These are phyloP conservation scores for Hypoxylon sp. DNA, from an alignment of 2,329 filamentous ascomycete genomes.

Conservation along the genomic window DNA sequence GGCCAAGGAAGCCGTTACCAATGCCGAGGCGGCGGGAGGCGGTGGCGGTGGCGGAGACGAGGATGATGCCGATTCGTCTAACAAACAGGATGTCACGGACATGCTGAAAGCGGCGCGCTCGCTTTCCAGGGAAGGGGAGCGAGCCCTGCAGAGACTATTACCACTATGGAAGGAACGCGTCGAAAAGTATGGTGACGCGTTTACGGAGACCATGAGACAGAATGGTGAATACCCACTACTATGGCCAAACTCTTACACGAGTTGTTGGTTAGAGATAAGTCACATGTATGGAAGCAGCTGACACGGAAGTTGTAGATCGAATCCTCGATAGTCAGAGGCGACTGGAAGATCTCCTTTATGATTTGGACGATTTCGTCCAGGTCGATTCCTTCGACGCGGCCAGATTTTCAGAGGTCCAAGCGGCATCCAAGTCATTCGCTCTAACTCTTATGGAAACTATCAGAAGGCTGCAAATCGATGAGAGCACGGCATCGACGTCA, in stretches of 20 bases:
- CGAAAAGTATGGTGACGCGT: slow-evolving; percentile 57
- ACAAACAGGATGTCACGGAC: slow-evolving; percentile 26
- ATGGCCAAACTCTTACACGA: slow-evolving; percentile 2
- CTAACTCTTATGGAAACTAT: slow-evolving; percentile 58
- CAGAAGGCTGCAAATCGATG: slow-evolving; percentile 54
- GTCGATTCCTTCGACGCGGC: slow-evolving; percentile 56
- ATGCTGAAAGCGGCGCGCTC: slow-evolving; percentile 56
- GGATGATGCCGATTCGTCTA: slow-evolving; percentile 39
- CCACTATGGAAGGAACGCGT: slow-evolving; percentile 58
- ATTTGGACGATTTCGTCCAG: slow-evolving; percentile 62
- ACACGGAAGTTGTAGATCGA: slow-evolving; percentile 39
- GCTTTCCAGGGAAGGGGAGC: slow-evolving; percentile 58
- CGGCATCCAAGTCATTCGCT: slow-evolving; percentile 59
- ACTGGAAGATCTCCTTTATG: slow-evolving; percentile 61
- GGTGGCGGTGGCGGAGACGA: slow-evolving; percentile 43
- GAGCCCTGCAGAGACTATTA: slow-evolving; percentile 57
- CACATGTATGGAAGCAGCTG: slow-evolving; percentile 26
- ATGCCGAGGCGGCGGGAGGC: slow-evolving; percentile 51
- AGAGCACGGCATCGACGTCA: slow-evolving; percentile 34
- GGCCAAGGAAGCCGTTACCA: slow-evolving; percentile 57
- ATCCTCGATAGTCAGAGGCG: slow-evolving; percentile 49
- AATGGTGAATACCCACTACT: slow-evolving; percentile 52
- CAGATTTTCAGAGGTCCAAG: slow-evolving; percentile 58
- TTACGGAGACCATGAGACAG: slow-evolving; percentile 56
- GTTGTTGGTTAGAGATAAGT: not conserved